phyloP scores from a whole-genome alignment of 148 eudicot species.

The Rhododendron kiyosumense region DNA sequence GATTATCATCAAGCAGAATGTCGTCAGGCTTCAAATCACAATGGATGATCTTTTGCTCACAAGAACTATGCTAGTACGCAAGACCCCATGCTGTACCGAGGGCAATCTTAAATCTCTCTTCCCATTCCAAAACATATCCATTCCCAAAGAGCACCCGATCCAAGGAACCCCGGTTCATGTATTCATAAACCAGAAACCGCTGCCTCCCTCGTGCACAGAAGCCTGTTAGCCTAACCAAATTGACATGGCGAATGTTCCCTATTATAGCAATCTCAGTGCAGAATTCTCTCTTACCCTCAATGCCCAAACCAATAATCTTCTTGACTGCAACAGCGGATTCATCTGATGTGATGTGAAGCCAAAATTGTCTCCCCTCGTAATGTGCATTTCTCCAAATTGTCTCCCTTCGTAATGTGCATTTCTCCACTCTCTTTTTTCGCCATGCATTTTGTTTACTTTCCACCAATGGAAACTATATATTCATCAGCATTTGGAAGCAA shows the following conservation, averaged over 20 bases:
- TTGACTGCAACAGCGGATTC: constrained; percentile 60
- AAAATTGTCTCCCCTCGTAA: too few relatives aligned
- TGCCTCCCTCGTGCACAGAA: constrained; percentile 56
- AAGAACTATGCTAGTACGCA: constrained; percentile 63
- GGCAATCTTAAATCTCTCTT: constrained; percentile 60
- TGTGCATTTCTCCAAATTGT: too few relatives aligned
- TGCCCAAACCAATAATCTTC: constrained; percentile 48
- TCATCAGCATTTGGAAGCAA: too few relatives aligned
- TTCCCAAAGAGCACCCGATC: constrained; percentile 53
- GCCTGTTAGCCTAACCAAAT: constrained; percentile 65
- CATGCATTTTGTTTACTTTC: too few relatives aligned
- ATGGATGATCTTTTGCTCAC: constrained; percentile 67
- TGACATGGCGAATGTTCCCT: constrained; percentile 68
- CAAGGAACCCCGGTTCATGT: constrained; percentile 70
- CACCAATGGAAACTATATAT: too few relatives aligned
- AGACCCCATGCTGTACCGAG: constrained; percentile 72
- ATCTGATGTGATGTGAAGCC: too few relatives aligned
- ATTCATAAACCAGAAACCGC: constrained; percentile 68
- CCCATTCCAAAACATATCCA: constrained; percentile 69
- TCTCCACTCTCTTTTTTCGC: too few relatives aligned
- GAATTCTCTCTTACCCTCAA: constrained; percentile 61
- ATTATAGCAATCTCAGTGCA: constrained; percentile 70
- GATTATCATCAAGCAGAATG: constrained; percentile 41
- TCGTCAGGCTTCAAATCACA: constrained; percentile 38
- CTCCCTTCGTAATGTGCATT: too few relatives aligned